phyloP scores from a whole-genome alignment of 1,284 basidiomycete genomes.

The Porodaedalea pini region DNA sequence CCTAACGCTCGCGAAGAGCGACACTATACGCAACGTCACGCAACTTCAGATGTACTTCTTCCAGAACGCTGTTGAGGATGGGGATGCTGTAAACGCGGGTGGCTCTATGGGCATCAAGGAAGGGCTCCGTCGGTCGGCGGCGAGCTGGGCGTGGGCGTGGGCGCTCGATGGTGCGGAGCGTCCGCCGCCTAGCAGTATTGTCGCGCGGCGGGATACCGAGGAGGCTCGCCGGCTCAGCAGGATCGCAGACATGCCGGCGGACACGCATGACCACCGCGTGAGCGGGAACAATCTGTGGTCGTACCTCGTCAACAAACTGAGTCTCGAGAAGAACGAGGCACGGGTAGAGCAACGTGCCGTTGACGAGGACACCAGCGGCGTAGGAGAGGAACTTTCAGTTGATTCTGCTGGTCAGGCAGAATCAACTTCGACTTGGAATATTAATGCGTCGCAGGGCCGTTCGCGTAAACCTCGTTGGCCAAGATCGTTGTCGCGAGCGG shows the following conservation, averaged over 20 bases:
- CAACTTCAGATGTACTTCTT: slow-evolving; percentile 40
- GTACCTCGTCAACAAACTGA: slow-evolving; percentile 39
- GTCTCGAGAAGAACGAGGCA: slow-evolving; percentile 11
- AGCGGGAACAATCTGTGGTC: slow-evolving; percentile 72
- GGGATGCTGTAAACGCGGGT: slow-evolving; percentile 28
- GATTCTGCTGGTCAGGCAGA: too few relatives aligned
- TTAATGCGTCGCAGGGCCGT: too few relatives aligned
- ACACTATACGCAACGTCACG: slow-evolving; percentile 47
- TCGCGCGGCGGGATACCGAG: slow-evolving; percentile 69
- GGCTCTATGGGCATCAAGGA: slow-evolving; percentile 42
- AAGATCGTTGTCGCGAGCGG: too few relatives aligned
- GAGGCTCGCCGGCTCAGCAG: slow-evolving; percentile 68
- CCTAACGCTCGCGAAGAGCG: slow-evolving; percentile 55
- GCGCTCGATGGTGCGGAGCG: slow-evolving; percentile 67
- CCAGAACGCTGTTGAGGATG: slow-evolving; percentile 27
- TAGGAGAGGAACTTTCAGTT: too few relatives aligned
- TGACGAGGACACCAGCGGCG: too few relatives aligned
- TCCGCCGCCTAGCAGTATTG: slow-evolving; percentile 80
- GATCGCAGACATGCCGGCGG: slow-evolving; percentile 63
- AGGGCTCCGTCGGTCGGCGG: slow-evolving; percentile 42
- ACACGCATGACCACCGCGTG: slow-evolving; percentile 51
- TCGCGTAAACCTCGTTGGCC: too few relatives aligned
- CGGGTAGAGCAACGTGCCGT: not conserved
- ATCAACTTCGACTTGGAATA: too few relatives aligned
- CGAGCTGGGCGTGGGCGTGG: slow-evolving; percentile 73